These are phyloP conservation scores for Dictyostelium firmibasis DNA, from an alignment of 78 protist species.

Conservation along the genomic window DNA sequence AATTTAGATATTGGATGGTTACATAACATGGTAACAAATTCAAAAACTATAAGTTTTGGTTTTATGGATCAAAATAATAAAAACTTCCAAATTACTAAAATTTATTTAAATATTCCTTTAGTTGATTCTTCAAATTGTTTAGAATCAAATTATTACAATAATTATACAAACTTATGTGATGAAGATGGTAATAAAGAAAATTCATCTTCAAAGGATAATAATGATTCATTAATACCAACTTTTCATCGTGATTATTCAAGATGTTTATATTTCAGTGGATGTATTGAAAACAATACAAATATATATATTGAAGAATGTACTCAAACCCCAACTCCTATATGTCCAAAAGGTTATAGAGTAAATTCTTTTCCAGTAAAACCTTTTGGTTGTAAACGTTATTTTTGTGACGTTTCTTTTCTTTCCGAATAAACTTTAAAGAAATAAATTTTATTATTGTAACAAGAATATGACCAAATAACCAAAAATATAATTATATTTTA, in stretches of 20 bases:
- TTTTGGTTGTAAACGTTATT: neutral
- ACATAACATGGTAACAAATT: neutral
- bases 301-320: neutral
- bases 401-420: neutral
- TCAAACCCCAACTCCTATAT: neutral
- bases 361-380: neutral
- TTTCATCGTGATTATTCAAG: neutral
- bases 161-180: neutral
- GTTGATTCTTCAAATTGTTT: neutral
- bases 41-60: neutral
- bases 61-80: neutral
- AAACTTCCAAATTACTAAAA: neutral
- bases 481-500: too few species aligned
- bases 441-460: too few species aligned
- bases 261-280: conserved; percentile 1
- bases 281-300: neutral
- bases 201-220: neutral
- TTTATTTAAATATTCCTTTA: neutral
- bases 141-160: neutral
- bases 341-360: neutral
- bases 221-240: neutral
- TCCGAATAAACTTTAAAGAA: neutral
- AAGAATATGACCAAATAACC: too few species aligned
- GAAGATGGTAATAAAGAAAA: neutral
- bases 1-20: neutral